A percentile compares a stretch with the other conserved stretches of the same genome.
Evolutionary conservation across 768 basidiomycete genomes (phyloP).

Genomic region (Panaeolus cyanescens): DNA sequence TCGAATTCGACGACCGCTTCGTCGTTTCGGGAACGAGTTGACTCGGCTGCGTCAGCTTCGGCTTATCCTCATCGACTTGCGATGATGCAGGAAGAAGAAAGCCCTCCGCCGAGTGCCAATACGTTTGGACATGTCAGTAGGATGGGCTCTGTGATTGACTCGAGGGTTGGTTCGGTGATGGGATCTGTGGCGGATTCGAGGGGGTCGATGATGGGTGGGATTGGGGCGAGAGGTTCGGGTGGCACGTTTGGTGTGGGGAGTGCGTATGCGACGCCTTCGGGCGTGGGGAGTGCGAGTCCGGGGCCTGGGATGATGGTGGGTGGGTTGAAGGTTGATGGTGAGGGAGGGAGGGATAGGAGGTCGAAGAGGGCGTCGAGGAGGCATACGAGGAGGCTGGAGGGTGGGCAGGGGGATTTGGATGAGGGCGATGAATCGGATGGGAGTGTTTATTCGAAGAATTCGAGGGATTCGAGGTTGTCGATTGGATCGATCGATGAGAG

Average conservation of each 20-base stretch:
- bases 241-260: background rate
- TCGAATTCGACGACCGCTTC: background rate
- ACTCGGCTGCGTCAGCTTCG: background rate
- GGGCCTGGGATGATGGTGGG: background rate
- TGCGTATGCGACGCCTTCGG: background rate
- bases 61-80: background rate
- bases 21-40: background rate
- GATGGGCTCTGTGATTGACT: background rate
- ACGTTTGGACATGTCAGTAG: background rate
- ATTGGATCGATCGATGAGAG: background rate
- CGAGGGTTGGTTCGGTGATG: background rate
- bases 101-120: background rate
- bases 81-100: conserved; percentile 1
- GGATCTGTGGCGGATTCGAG: no score
- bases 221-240: no score
- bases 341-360: background rate
- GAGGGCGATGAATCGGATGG: background rate
- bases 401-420: background rate
- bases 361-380: background rate
- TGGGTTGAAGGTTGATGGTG: background rate
- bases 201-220: no score
- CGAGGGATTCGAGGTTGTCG: background rate
- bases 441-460: conserved; percentile 3
- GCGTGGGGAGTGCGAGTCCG: background rate
- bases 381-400: background rate